Conservation (phyloP, 2,329 filamentous ascomycete species). For the Zymoseptoria pseudotritici region DNA sequence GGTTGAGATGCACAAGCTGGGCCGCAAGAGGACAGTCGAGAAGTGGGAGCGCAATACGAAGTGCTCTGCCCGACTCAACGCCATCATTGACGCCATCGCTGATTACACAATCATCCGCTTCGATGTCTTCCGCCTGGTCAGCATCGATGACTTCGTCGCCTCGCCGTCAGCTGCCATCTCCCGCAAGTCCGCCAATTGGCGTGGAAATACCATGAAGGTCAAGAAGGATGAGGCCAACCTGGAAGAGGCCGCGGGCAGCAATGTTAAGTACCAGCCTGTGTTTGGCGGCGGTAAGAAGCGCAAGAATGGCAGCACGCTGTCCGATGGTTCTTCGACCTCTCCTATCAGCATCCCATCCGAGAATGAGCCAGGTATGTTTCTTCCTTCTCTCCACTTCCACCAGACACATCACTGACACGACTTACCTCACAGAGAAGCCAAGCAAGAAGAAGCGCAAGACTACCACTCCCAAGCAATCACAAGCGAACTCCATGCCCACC, state of each 20-base stretch:
- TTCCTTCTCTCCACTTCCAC: neutral
- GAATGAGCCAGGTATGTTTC: neutral
- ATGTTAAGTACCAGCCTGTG: slow-evolving; percentile 3
- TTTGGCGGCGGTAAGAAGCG: slow-evolving; percentile 8
- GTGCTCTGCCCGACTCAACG: slow-evolving; percentile 9
- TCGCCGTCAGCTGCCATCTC: slow-evolving; percentile 7
- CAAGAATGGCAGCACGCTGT: neutral
- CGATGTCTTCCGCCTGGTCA: slow-evolving; percentile 11
- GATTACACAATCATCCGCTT: slow-evolving; percentile 13
- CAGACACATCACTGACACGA: neutral
- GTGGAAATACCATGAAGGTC: slow-evolving; percentile 10
- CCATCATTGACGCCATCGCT: slow-evolving; percentile 5
- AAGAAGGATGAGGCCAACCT: slow-evolving; percentile 5
- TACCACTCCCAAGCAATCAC: neutral
- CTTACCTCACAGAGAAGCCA: neutral
- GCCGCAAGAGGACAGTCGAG: neutral
- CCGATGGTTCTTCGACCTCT: neutral
- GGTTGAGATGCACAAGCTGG: slow-evolving; percentile 9
- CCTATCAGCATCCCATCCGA: neutral
- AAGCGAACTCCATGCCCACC: neutral
- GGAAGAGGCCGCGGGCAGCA: slow-evolving; percentile 2
- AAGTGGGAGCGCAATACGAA: slow-evolving; percentile 4
- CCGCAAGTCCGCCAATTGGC: slow-evolving; percentile 14
- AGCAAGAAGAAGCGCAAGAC: neutral
- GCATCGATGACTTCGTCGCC: slow-evolving; percentile 11